Evolutionary conservation across 1,139 yeast species (phyloP), one percentile per base, ranked within the genome.

Genomic region (Candida sp.): DNA sequence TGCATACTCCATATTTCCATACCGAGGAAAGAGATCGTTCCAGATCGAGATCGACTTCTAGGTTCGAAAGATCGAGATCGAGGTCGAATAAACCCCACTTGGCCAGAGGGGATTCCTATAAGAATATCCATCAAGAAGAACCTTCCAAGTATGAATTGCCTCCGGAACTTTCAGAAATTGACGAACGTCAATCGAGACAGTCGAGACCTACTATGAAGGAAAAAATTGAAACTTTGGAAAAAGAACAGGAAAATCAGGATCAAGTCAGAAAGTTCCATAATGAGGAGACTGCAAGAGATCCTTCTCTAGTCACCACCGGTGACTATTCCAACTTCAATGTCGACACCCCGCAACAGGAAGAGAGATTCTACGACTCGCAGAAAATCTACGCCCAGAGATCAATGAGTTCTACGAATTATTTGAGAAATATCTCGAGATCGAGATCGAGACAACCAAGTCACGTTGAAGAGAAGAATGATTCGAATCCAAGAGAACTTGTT

Each of bases 21-120:
- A 66, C 68, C 32, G 76, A 71, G 43, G 57, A 66, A 5, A 58
- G 63, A 35, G 61, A 68, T 4, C 51, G 60, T 42, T 55, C 62
- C 3, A 62, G 70, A 47, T 59, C 70, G 4, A 61, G 72, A 41
- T 61, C 54, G 7, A 45, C 70, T 15, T 56, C 57, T 41, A 43
- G 63, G 47, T 43, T 52, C 15, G 60, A 50, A 5, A 54, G 66
- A 44, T 58, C 67, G 6, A 43, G 57, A 38, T 62, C 75, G 3
- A 57, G 69, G 33, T 55, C 72, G 4, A 56, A 64, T 4, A 68
- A 61, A 51, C 84, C 86, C 3, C 85, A 81, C 57, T 69, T 82
- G 56, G 87, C 87, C 6, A 70, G 84, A 49, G 87, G 87, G 38
- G 87, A 81, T 51, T 78, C 85, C 1, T 81, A 81, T 57, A 81